Evolutionary conservation across 2,329 filamentous ascomycete species (phyloP).

Genomic region (Alternaria brassicicola): DNA sequence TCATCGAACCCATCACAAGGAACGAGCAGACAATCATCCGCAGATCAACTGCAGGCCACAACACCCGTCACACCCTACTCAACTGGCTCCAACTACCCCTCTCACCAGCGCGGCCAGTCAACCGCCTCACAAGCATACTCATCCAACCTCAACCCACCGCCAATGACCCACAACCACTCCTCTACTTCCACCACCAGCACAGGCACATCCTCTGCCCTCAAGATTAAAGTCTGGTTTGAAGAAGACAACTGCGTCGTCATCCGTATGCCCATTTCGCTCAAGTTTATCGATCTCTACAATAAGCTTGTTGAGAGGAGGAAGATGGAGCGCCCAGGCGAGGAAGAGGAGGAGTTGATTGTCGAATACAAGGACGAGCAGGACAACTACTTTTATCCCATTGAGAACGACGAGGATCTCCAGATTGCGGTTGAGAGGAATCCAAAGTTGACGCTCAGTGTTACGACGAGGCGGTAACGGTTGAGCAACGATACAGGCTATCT

Average conservation of each 20-base stretch:
- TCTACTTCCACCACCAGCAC: constrained; percentile 43
- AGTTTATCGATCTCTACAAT: constrained; percentile 76
- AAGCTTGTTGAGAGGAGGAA: constrained; percentile 86
- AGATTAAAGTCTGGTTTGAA: constrained; percentile 94
- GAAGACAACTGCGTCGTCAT: constrained; percentile 87
- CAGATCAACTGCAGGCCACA: constrained; percentile 47
- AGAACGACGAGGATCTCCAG: constrained; percentile 81
- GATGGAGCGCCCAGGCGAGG: constrained; percentile 59
- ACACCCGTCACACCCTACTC: constrained; percentile 46
- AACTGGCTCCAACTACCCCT: constrained; percentile 47
- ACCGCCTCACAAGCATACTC: constrained; percentile 40
- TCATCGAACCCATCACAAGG: constrained; percentile 48
- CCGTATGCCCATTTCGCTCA: constrained; percentile 81
- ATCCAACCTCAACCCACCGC: constrained; percentile 39
- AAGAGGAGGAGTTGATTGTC: constrained; percentile 73
- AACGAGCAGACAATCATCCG: constrained; percentile 45
- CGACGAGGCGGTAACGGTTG: constrained; percentile 21
- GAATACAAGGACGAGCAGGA: constrained; percentile 86
- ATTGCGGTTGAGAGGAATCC: constrained; percentile 81
- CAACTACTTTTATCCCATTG: constrained; percentile 73
- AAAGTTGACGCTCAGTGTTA: constrained; percentile 73
- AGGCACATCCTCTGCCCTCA: constrained; percentile 60
- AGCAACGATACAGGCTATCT: neutral
- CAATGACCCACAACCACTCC: constrained; percentile 49
- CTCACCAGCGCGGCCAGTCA: constrained; percentile 52